Evolutionary conservation across 2,329 filamentous ascomycete species (phyloP).

Genomic region (Xylariaceae sp.): DNA sequence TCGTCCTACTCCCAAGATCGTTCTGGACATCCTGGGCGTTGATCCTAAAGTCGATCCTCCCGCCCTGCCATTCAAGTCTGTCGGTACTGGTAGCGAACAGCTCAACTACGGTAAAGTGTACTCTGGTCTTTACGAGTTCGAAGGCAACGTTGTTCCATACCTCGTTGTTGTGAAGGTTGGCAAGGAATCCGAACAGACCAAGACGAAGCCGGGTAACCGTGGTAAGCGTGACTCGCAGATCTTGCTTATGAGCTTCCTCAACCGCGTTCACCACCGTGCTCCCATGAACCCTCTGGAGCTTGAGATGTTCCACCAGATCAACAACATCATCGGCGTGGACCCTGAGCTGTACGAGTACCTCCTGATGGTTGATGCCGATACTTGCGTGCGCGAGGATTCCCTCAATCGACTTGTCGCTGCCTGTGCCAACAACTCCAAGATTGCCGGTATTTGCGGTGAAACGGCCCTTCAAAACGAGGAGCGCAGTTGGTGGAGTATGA

Average conservation of each 20-base stretch:
- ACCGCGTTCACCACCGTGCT: constrained; percentile 88
- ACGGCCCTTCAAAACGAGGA: constrained; percentile 95
- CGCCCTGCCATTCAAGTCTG: constrained; percentile 87
- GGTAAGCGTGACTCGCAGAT: constrained; percentile 98
- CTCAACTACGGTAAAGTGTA: constrained; percentile 99
- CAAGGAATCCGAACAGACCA: constrained; percentile 88
- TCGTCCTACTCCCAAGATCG: constrained; percentile 92
- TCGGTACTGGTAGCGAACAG: constrained; percentile 83
- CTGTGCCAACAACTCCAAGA: constrained; percentile 90
- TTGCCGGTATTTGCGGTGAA: constrained; percentile 95
- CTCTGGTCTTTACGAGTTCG: constrained; percentile 93
- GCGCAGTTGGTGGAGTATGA: constrained; percentile 98
- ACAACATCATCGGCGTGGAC: constrained; percentile 97
- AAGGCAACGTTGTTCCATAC: constrained; percentile 96
- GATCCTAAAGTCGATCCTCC: constrained; percentile 95
- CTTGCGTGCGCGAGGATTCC: constrained; percentile 84
- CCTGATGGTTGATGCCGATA: constrained; percentile 97
- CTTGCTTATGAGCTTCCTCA: constrained; percentile 92
- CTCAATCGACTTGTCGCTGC: constrained; percentile 87
- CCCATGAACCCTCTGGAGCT: constrained; percentile 95
- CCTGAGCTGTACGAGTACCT: constrained; percentile 96
- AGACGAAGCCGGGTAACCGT: constrained; percentile 92
- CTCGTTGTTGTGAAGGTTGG: constrained; percentile 94
- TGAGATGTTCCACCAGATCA: constrained; percentile 98
- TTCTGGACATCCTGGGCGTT: constrained; percentile 93